Evolutionary conservation across 2,329 filamentous ascomycete species (phyloP), one percentile per base, ranked within the genome.

Genomic region (Monilinia vaccinii-corymbosi): DNA sequence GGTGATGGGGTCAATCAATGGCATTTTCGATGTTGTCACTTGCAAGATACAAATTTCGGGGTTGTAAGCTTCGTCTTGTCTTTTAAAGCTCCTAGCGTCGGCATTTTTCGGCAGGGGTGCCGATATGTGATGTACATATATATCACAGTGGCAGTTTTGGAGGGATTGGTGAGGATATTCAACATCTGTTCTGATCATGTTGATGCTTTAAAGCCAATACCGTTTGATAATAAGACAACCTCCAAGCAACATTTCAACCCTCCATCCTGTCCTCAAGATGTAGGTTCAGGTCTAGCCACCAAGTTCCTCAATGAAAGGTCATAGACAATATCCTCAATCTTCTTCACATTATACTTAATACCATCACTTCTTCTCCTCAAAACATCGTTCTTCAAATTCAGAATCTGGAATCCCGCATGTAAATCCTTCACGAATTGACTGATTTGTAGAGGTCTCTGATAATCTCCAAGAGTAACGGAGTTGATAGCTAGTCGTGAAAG

Each of bases 301-400:
- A 97, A 74, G 55, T 94, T 93, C 61, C 94, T 83, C 71, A 99
- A 76, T 28, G 89, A 93, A 60, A 99, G 77, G 73, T 99, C 94
- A 71, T 99, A 99, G 55, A 97, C 93, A 14, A 99, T 91, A 71
- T 97, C 94, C 78, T 99, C 94, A 14, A 97, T 91, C 73, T 96
- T 93, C 80, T 97, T 99, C 70, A 99, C 91, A 69, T 88, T 87
- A 72, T 99, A 99, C 79, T 99, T 99, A 75, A 99, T 88, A 6
- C 87, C 88, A 75, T 99, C 94, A 60, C 90, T 91, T 63, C 91
- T 82, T 76, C 91, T 90, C 62, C 94, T 83, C 70, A 99, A 76
- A 25, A 86, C 85, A 73, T 99, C 94, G 70, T 99, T 99, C 81
- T 97, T 97, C 67, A 99, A 79, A 73, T 99, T 99, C 66, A 99